A percentile compares a stretch with the other conserved stretches of the same genome.
phyloP scores from a whole-genome alignment of 2,329 filamentous ascomycete genomes.

The Furcasterigmium furcatum region DNA sequence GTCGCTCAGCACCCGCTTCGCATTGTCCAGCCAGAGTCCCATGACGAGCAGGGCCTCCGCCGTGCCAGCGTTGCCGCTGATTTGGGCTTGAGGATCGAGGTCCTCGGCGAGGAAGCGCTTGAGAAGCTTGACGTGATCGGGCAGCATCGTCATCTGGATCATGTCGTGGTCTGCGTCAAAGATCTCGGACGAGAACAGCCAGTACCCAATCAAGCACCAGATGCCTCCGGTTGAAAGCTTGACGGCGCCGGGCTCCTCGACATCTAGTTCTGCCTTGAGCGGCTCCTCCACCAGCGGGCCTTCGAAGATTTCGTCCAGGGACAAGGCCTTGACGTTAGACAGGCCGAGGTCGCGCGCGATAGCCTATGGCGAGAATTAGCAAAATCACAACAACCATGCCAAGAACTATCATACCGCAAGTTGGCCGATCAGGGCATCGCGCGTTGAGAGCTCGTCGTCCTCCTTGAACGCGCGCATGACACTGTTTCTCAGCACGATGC shows the following conservation, averaged over 20 bases:
- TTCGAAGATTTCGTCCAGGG: slow-evolving; percentile 40
- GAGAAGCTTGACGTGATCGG: slow-evolving; percentile 54
- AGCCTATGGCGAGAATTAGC: slow-evolving; percentile 36
- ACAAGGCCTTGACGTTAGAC: slow-evolving; percentile 31
- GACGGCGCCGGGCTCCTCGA: slow-evolving; percentile 46
- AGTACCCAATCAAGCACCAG: slow-evolving; percentile 58
- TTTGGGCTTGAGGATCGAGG: slow-evolving; percentile 41
- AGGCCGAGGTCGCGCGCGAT: slow-evolving; percentile 62
- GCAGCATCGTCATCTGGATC: slow-evolving; percentile 56
- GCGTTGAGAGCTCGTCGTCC: slow-evolving; percentile 56
- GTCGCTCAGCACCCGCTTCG: slow-evolving; percentile 36
- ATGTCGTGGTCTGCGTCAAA: slow-evolving; percentile 54
- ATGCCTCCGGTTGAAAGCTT: slow-evolving; percentile 57
- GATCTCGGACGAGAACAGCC: slow-evolving; percentile 58
- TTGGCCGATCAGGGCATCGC: slow-evolving; percentile 68
- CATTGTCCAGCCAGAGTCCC: slow-evolving; percentile 55
- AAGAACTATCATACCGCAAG: slow-evolving; percentile 50
- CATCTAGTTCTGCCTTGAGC: slow-evolving; percentile 41
- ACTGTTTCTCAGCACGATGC: slow-evolving; percentile 58
- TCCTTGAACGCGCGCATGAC: slow-evolving; percentile 63
- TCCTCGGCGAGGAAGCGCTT: slow-evolving; percentile 49
- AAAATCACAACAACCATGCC: background rate
- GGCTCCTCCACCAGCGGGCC: slow-evolving; percentile 40
- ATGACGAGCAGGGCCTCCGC: slow-evolving; percentile 58
- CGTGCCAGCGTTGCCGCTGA: slow-evolving; percentile 48